Base-by-base conservation (phyloP, 208 protist species). In the Crithidia acanthocephali region DNA sequence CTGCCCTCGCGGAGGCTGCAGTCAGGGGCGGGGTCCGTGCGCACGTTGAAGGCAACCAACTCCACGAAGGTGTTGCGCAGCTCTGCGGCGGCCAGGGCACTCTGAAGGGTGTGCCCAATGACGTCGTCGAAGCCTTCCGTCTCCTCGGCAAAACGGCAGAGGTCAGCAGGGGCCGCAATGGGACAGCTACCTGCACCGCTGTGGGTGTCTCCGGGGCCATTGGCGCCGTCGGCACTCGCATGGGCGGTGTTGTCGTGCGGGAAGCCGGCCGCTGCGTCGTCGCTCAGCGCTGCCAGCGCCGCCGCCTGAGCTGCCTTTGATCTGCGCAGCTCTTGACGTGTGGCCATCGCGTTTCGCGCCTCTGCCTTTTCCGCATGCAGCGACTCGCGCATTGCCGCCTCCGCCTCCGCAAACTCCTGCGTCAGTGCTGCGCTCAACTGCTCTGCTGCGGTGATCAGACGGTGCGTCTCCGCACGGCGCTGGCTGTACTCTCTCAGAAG, bases 31-130 rank as follows among this genome's bases (percentile, higher is more conserved):
- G 23, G 42, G 10, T 28, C 45, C 16, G 55, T 67, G 11, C 52
- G 57, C 50, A 48, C 50, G 48, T 74, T 75, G 62, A 50, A 44
- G 30, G 22, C 37, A 35, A 71, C 55, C 27, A 74, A 57, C 32
- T 65, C 62, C 16, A 70, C n/a, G n/a, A 77, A 25, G 27, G 32
- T 16, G 30, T 45, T 37, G 11, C 74, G 76, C 44, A 80, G 28
- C 62, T 71, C 28, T 10, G 81, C 66, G 18, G 51, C 57, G 48
- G 79, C 77, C 47, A 81, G n/a, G n/a, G 74, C 76, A 2, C 23
- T 32, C 9, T 11, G 28, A 10, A 47, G 53, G 9, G 33, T 62
- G 42, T n/a, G 5, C 25, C 27, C 57, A 52, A 59, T 61, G 7
- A 37, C 48, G 33, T 23, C 25, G 6, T 37, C 47, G 2, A 25